Conservation (phyloP, 2,329 filamentous ascomycete genomes). For the Sporothrix globosa region DNA sequence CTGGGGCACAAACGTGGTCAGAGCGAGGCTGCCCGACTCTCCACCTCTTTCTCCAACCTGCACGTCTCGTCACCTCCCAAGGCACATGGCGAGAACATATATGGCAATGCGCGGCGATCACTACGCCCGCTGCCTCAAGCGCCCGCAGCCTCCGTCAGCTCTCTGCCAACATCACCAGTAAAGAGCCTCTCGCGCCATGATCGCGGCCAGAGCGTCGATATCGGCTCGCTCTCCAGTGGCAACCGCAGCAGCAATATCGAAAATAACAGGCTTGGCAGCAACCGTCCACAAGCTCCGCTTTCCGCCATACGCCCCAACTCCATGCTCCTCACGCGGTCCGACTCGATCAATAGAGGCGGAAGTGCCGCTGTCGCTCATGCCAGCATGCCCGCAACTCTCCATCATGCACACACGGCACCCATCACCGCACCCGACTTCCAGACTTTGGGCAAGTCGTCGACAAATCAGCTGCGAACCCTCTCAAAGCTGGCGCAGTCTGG, state of each 20-base stretch:
- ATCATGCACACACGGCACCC: conserved; percentile 50
- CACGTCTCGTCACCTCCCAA: conserved; percentile 48
- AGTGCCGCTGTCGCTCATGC: conserved; percentile 42
- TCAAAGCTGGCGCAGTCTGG: conserved; percentile 79
- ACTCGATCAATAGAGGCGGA: conserved; percentile 52
- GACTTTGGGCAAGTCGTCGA: conserved; percentile 83
- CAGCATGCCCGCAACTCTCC: conserved; percentile 44
- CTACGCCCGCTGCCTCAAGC: conserved; percentile 73
- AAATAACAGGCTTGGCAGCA: conserved; percentile 36
- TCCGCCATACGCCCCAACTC: conserved; percentile 59
- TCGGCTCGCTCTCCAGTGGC: conserved; percentile 56
- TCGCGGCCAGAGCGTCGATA: conserved; percentile 68
- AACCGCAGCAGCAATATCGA: conserved; percentile 25
- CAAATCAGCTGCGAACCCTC: conserved; percentile 82
- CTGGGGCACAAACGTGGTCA: conserved; percentile 71
- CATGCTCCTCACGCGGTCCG: conserved; percentile 62
- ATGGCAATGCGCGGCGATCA: conserved; percentile 73
- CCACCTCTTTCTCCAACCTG: conserved; percentile 46
- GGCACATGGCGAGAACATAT: conserved; percentile 61
- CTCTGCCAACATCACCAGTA: conserved; percentile 42
- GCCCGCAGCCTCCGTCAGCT: conserved; percentile 50
- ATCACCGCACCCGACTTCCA: conserved; percentile 74
- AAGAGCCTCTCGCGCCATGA: conserved; percentile 39
- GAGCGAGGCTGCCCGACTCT: conserved; percentile 67
- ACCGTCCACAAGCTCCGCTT: conserved; percentile 50